phyloP scores from a whole-genome alignment of 1,139 yeast genomes.

The Yamadazyma kanchanaburiensis region DNA sequence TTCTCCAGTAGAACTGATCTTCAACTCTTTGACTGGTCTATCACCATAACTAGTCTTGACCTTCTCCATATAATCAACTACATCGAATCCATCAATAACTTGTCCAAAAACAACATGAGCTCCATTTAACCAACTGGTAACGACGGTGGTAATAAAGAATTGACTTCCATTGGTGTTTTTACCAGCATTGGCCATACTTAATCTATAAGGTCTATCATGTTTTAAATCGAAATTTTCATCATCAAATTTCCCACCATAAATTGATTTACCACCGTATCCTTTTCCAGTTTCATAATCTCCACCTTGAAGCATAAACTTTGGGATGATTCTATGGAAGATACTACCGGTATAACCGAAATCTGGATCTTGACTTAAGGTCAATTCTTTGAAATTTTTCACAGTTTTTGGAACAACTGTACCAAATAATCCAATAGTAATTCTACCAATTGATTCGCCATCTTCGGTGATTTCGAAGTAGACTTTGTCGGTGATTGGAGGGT shows the following conservation, averaged over 20 bases:
- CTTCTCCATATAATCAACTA: slow-evolving; percentile 52
- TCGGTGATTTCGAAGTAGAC: slow-evolving; percentile 86
- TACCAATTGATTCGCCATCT: slow-evolving; percentile 71
- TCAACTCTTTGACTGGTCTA: slow-evolving; percentile 51
- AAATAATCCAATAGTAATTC: slow-evolving; percentile 65
- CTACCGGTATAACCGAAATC: slow-evolving; percentile 48
- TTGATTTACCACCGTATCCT: slow-evolving; percentile 60
- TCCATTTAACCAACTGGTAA: slow-evolving; percentile 64
- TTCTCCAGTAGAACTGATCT: slow-evolving; percentile 48
- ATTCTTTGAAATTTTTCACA: slow-evolving; percentile 54
- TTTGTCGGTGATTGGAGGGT: slow-evolving; percentile 65
- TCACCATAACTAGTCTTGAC: slow-evolving; percentile 49
- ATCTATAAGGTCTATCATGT: slow-evolving; percentile 56
- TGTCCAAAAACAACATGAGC: slow-evolving; percentile 82
- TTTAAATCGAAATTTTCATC: slow-evolving; percentile 57
- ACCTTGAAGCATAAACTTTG: slow-evolving; percentile 59
- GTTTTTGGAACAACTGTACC: slow-evolving; percentile 65
- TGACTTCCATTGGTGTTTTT: slow-evolving; percentile 62
- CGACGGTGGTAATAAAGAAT: slow-evolving; percentile 62
- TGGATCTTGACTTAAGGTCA: slow-evolving; percentile 61
- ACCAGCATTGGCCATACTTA: slow-evolving; percentile 67
- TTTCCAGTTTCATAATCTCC: slow-evolving; percentile 60
- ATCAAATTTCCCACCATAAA: slow-evolving; percentile 53
- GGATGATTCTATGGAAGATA: slow-evolving; percentile 56
- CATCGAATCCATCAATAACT: slow-evolving; percentile 65